Evolutionary conservation across 2,329 filamentous ascomycete genomes (phyloP).

Genomic region (Penicillium sp.): DNA sequence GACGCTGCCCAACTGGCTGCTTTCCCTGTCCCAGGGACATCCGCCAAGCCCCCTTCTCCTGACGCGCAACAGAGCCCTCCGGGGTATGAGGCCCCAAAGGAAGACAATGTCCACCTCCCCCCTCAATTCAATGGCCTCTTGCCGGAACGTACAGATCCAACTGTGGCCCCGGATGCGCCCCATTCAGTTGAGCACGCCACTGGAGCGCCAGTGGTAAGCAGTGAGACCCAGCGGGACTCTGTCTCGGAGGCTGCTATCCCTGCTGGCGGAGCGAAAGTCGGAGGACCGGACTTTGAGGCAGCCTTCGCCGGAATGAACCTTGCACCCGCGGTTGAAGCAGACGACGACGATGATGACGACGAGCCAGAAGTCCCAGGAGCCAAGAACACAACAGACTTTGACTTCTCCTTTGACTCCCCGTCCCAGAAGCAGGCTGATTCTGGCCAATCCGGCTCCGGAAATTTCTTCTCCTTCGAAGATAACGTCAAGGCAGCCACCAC

Average conservation of each 20-base stretch:
- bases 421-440: slow-evolving; percentile 26
- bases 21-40: slow-evolving; percentile 41
- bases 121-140: slow-evolving; percentile 41
- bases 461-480: slow-evolving; percentile 42
- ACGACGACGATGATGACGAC: slow-evolving; percentile 59
- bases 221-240: slow-evolving; percentile 30
- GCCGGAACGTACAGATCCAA: slow-evolving; percentile 41
- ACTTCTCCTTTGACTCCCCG: slow-evolving; percentile 47
- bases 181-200: slow-evolving; percentile 39
- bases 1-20: slow-evolving; percentile 38
- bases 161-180: slow-evolving; percentile 37
- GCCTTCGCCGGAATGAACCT: slow-evolving; percentile 46
- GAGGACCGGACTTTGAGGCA: slow-evolving; percentile 45
- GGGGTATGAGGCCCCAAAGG: slow-evolving; percentile 33
- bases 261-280: slow-evolving; percentile 29
- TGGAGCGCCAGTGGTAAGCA: slow-evolving; percentile 37
- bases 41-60: slow-evolving; percentile 48
- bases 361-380: slow-evolving; percentile 33
- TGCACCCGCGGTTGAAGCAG: slow-evolving; percentile 45
- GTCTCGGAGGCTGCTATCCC: slow-evolving; percentile 16
- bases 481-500: slow-evolving; percentile 34
- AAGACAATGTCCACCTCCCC: slow-evolving; percentile 31
- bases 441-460: slow-evolving; percentile 27
- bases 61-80: slow-evolving; percentile 57
- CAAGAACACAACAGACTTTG: slow-evolving; percentile 41